Conservation (phyloP, 2,329 filamentous ascomycete genomes). For the Dothidotthia symphoricarpi region DNA sequence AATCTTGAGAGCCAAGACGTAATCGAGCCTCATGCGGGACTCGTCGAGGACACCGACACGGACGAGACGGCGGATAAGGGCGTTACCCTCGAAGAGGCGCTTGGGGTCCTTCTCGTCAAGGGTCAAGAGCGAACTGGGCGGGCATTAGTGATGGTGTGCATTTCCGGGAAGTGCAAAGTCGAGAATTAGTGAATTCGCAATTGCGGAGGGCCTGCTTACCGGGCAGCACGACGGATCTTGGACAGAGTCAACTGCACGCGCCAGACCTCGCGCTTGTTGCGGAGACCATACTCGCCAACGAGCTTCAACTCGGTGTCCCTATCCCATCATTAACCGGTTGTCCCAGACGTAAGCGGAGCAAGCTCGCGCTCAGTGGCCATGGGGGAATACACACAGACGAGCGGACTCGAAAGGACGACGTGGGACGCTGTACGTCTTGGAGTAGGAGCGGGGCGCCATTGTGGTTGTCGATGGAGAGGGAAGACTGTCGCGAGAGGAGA, state of each 20-base stretch:
- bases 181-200: slow-evolving; percentile 11
- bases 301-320: slow-evolving; percentile 99
- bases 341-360: slow-evolving; percentile 96
- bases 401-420: slow-evolving; percentile 98
- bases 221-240: slow-evolving; percentile 99
- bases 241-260: slow-evolving; percentile 98
- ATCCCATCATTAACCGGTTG: slow-evolving; percentile 61
- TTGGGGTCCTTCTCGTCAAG: slow-evolving; percentile 99
- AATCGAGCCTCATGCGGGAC: slow-evolving; percentile 99
- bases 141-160: slow-evolving; percentile 13
- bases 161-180: slow-evolving; percentile 7
- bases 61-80: slow-evolving; percentile 99
- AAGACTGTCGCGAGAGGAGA: background rate
- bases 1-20: slow-evolving; percentile 98
- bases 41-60: slow-evolving; percentile 99
- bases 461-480: slow-evolving; percentile 36
- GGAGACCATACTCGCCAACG: slow-evolving; percentile 99
- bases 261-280: slow-evolving; percentile 99
- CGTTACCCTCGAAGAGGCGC: slow-evolving; percentile 99
- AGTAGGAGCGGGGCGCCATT: slow-evolving; percentile 69
- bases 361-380: slow-evolving; percentile 98
- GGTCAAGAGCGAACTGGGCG: slow-evolving; percentile 90
- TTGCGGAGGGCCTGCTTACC: slow-evolving; percentile 59
- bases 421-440: slow-evolving; percentile 99
- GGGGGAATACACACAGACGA: slow-evolving; percentile 86